Base-by-base conservation (phyloP, 306 rosid species). In the Citrullus amarus region DNA sequence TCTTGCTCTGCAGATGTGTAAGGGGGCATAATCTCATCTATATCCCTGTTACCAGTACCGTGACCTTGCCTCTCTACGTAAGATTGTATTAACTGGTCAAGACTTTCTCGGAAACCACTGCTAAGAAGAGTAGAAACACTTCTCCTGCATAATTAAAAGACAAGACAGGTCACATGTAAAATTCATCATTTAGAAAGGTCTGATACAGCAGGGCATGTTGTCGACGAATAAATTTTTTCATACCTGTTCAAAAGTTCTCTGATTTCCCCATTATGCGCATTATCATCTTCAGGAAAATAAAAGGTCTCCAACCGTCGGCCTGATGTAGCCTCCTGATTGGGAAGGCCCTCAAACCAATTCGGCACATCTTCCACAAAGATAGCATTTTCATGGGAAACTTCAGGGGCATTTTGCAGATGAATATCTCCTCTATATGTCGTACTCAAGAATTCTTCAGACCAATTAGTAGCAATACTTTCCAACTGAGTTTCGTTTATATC, bases 171-270 rank as follows among this genome's bases (percentile, higher is more conserved):
- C 13, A n/a, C 58, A 51, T 20, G 67, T 28, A 62, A 25, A 63
- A 80, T 78, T 79, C 6, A 58, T 69, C 76, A 66, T 28, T 63
- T 10, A 57, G 62, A 48, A 66, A 80, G 80, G 54, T 78, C 20
- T 43, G 63, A 43, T 36, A 67, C 41, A 78, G 43, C 28, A 28
- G 7, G 60, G 60, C 41, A 30, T 8, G 46, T 51, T 72, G 44
- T 72, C 28, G 15, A 7, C 8, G 17, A 30, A 71, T 50, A 73
- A 73, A 73, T 8, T 8, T 51, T 50, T 16, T 51, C 4, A 44
- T 79, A 92, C 99, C 99, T 92, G 90, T 86, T 91, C 75, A 92
- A 80, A 71, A 96, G 89, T 88, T 96, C 98, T 91, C 99, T 87
- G 82, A 96, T 90, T 78, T 96, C 99, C 50, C 80, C 89, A 51